These are phyloP conservation scores for Rhodotorula glutinis DNA, from an alignment of 1,284 basidiomycete genomes.

Conservation along the genomic window DNA sequence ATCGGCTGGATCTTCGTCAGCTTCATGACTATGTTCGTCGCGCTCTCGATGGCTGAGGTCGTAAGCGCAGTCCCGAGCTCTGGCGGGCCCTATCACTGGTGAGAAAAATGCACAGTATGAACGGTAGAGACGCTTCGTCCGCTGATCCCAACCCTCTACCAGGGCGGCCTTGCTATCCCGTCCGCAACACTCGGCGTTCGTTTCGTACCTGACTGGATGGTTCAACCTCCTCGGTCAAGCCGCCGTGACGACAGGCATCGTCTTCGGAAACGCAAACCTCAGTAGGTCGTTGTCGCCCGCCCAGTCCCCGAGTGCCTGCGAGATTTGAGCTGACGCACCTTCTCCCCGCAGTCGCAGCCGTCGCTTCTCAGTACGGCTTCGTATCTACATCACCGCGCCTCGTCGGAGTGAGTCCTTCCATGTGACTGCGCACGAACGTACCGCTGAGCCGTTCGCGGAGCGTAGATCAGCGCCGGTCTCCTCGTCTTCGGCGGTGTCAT, in stretches of 20 bases:
- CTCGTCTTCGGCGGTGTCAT: constrained; percentile 62
- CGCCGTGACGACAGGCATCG: constrained; percentile 56
- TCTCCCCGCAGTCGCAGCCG: constrained; percentile 54
- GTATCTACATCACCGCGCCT: constrained; percentile 59
- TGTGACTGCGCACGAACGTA: neutral
- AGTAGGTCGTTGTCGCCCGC: constrained; percentile 37
- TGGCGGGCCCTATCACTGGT: constrained; percentile 53
- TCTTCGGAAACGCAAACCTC: constrained; percentile 65
- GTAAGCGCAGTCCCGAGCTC: constrained; percentile 63
- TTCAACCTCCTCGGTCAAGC: constrained; percentile 66
- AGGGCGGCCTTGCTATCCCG: constrained; percentile 24
- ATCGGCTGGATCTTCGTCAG: constrained; percentile 62
- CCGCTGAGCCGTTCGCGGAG: neutral
- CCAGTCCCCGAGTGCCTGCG: no score
- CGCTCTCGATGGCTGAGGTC: constrained; percentile 43
- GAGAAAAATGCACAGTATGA: neutral
- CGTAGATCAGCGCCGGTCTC: constrained; percentile 62
- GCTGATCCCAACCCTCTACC: no score
- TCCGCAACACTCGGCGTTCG: constrained; percentile 28
- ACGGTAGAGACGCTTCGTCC: neutral
- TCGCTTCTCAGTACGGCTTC: constrained; percentile 59
- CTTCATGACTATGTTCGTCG: constrained; percentile 31
- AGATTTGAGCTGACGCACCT: neutral
- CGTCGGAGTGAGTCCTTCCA: constrained; percentile 54
- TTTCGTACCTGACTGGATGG: constrained; percentile 47